phyloP scores from a whole-genome alignment of 2,329 filamentous ascomycete genomes.

The Sporothrix sp. region DNA sequence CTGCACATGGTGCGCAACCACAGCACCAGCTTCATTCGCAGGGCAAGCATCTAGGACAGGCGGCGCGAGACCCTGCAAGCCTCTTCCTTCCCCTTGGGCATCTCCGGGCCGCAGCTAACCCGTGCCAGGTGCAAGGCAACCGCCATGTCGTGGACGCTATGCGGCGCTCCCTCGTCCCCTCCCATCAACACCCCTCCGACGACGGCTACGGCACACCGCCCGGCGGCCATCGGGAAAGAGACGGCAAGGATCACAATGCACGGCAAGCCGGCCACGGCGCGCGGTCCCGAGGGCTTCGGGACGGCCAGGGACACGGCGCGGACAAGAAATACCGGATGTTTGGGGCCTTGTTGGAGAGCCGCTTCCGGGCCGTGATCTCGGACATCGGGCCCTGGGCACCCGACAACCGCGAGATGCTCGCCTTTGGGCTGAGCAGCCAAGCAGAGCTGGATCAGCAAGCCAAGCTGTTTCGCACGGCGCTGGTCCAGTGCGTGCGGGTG shows the following conservation, averaged over 20 bases:
- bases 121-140: no score
- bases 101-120: no score
- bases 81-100: no score
- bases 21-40: not conserved
- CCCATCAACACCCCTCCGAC: no score
- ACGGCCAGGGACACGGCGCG: no score
- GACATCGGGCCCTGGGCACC: slow-evolving; percentile 21
- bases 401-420: slow-evolving; percentile 22
- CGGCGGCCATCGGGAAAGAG: no score
- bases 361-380: slow-evolving; percentile 30
- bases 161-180: no score
- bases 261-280: no score
- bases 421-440: slow-evolving; percentile 29
- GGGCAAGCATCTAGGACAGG: not conserved
- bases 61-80: no score
- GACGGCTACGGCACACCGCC: no score
- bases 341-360: slow-evolving; percentile 20
- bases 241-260: no score
- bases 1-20: slow-evolving; percentile 6
- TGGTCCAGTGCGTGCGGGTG: slow-evolving; percentile 36
- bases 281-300: not conserved
- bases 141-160: no score
- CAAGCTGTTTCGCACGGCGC: slow-evolving; percentile 34
- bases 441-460: slow-evolving; percentile 36
- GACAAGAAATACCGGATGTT: slow-evolving; percentile 24